Base-by-base conservation (phyloP, 441 rosid species). In the Populus trichocarpa region DNA sequence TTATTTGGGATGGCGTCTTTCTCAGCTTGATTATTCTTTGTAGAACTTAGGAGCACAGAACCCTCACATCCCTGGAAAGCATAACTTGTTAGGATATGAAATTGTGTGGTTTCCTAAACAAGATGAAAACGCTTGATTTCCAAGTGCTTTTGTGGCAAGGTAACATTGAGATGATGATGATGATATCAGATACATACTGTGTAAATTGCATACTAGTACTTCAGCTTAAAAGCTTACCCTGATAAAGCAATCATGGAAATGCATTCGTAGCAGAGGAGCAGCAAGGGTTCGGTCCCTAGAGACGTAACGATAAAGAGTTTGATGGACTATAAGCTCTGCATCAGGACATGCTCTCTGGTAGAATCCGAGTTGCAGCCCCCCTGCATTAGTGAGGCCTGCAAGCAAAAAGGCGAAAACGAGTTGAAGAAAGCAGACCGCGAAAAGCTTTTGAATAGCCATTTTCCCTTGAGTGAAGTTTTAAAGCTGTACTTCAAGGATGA, bases 181-280 rank as follows among this genome's bases (percentile, higher is more conserved):
- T n/a, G n/a, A n/a, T n/a, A n/a, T n/a, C n/a, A n/a, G n/a, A n/a
- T n/a, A n/a, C n/a, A n/a, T n/a, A n/a, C n/a, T n/a, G n/a, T n/a
- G n/a, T n/a, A n/a, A n/a, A n/a, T n/a, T n/a, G n/a, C n/a, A n/a
- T n/a, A n/a, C n/a, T n/a, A 33, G n/a, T 16, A 16, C n/a, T 1
- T 22, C 18, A 53, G 61, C 2, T 53, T 53, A 53, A 53, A 8
- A 3, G 22, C 83, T 22, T 86, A 90, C 97, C 89, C 93, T 80
- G n/a, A 90, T 85, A 67, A 92, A 89, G 42, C 97, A 92, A 69
- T 92, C 94, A 73, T 92, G 97, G 73, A 92, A 90, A 83, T 84
- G 72, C 89, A 92, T 74, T 73, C 97, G 83, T 8, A 92, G 80
- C 36, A 89, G 77, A 6, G 91, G 75, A 3, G 88, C 92, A 1